phyloP scores from a whole-genome alignment of 1,284 basidiomycete genomes.

The Melampsora larici-populina region DNA sequence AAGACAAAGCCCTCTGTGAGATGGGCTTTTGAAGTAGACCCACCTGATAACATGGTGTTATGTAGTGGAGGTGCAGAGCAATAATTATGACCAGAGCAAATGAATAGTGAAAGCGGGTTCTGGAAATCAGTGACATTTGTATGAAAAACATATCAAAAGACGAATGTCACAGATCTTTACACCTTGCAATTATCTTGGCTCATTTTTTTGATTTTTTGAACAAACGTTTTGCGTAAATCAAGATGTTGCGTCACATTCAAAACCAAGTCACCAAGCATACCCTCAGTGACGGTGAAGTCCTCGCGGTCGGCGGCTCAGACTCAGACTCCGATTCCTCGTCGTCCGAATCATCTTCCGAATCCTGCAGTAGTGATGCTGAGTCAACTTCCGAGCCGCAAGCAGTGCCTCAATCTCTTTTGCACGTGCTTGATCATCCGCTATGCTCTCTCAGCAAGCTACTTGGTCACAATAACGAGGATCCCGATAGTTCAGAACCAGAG shows the following conservation, averaged over 20 bases:
- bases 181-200: too few species aligned
- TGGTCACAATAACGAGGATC: neutral
- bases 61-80: too few species aligned
- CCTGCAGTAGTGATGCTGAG: neutral
- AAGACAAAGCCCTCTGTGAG: too few species aligned
- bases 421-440: neutral
- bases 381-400: neutral
- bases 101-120: too few species aligned
- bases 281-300: neutral
- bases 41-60: too few species aligned
- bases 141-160: too few species aligned
- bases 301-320: neutral
- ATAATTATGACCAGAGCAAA: too few species aligned
- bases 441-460: neutral
- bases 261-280: neutral
- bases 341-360: neutral
- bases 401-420: conserved; percentile 2
- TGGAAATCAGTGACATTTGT: too few species aligned
- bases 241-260: conserved; percentile 5
- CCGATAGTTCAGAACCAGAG: conserved; percentile 1
- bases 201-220: too few species aligned
- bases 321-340: neutral
- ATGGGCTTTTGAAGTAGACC: too few species aligned
- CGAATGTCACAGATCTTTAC: too few species aligned
- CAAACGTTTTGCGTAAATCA: too few species aligned